Percentiles rank a stretch among this genome's conserved stretches.
Conservation (phyloP, 2,329 filamentous ascomycete genomes). For the Aspergillus neotritici region DNA sequence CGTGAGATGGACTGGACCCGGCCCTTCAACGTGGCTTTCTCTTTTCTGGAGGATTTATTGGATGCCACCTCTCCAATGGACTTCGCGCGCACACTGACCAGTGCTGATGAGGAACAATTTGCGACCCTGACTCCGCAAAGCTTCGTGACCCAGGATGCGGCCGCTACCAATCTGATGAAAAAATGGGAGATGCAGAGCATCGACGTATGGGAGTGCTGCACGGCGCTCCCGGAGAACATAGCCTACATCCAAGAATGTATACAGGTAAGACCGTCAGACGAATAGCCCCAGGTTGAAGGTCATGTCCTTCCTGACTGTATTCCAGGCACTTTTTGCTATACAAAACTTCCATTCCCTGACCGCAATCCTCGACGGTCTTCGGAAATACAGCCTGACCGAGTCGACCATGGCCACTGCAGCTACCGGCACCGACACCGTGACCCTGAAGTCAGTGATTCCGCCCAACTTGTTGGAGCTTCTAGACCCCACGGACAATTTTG, state of each 20-base stretch:
- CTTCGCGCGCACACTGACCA: slow-evolving; percentile 29
- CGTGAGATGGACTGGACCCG: slow-evolving; percentile 31
- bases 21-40: slow-evolving; percentile 27
- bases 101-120: slow-evolving; percentile 27
- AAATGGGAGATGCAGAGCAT: slow-evolving; percentile 30
- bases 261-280: slow-evolving; percentile 23
- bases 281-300: not conserved
- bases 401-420: slow-evolving; percentile 11
- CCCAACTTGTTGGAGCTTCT: slow-evolving; percentile 22
- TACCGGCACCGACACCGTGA: slow-evolving; percentile 13
- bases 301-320: slow-evolving; percentile 1
- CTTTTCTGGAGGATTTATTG: slow-evolving; percentile 33
- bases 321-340: slow-evolving; percentile 25
- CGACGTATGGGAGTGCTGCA: slow-evolving; percentile 36
- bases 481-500: slow-evolving; percentile 30
- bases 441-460: slow-evolving; percentile 21
- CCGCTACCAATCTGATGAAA: slow-evolving; percentile 17
- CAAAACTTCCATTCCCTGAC: slow-evolving; percentile 36
- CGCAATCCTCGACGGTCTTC: slow-evolving; percentile 33
- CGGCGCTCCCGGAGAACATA: slow-evolving; percentile 29
- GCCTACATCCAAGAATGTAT: slow-evolving; percentile 31
- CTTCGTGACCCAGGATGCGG: slow-evolving; percentile 19
- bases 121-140: slow-evolving; percentile 20
- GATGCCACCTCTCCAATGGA: slow-evolving; percentile 26
- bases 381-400: slow-evolving; percentile 26